phyloP scores from a whole-genome alignment of 495 filamentous ascomycete species.

The Aspergillus egyptiacus region DNA sequence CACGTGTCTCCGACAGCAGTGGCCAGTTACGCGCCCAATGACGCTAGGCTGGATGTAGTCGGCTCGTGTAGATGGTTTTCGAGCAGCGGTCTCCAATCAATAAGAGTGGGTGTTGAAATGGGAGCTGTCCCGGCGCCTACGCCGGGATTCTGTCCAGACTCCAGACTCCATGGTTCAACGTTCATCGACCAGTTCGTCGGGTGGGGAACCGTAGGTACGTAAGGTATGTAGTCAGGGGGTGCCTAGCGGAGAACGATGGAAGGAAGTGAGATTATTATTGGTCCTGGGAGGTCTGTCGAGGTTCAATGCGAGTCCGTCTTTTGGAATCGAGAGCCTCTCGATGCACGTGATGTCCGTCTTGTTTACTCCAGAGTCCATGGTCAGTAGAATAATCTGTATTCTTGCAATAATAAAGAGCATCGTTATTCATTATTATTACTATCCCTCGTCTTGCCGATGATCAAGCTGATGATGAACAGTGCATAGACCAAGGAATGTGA shows the following conservation, averaged over 20 bases:
- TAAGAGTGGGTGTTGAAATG: neutral
- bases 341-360: too few species aligned
- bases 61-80: neutral
- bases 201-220: neutral
- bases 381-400: too few species aligned
- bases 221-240: neutral
- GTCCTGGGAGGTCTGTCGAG: too few species aligned
- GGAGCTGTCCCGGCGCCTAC: conserved; percentile 11
- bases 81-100: conserved; percentile 6
- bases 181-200: neutral
- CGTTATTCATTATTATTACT: too few species aligned
- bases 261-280: too few species aligned
- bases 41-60: neutral
- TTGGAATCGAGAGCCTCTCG: too few species aligned
- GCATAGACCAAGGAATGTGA: conserved; percentile 6
- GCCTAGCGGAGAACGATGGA: neutral
- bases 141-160: neutral
- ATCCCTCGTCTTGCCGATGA: neutral
- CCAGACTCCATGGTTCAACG: too few species aligned
- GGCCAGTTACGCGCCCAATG: conserved; percentile 17
- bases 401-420: too few species aligned
- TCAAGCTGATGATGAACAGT: neutral
- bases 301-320: too few species aligned
- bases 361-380: too few species aligned
- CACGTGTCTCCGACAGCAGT: conserved; percentile 17